Percentiles rank a stretch among this genome's conserved stretches.
Conservation (phyloP, 2,329 filamentous ascomycete genomes). For the Emmonsia crescens region DNA sequence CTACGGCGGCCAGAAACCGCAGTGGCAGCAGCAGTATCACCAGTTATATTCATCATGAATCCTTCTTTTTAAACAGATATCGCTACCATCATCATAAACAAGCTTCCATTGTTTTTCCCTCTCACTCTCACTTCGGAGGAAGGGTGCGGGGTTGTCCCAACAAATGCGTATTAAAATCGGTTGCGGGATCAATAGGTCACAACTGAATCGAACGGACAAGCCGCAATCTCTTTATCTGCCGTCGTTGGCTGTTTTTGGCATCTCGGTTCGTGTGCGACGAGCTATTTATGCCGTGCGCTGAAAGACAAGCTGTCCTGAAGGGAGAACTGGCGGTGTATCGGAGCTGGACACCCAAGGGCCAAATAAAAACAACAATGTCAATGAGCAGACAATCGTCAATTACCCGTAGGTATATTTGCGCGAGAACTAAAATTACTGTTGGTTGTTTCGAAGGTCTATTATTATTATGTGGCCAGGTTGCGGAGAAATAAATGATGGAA, state of each 20-base stretch:
- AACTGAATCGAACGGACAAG: too few species aligned
- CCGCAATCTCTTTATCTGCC: background rate
- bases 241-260: background rate
- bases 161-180: background rate
- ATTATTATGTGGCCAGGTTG: background rate
- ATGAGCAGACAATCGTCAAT: background rate
- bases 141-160: background rate
- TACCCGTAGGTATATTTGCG: background rate
- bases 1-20: background rate
- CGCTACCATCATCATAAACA: background rate
- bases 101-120: background rate
- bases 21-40: background rate
- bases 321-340: background rate
- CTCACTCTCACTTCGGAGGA: background rate
- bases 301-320: background rate
- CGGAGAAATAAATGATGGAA: background rate
- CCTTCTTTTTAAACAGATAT: background rate
- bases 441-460: background rate
- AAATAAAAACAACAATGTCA: background rate
- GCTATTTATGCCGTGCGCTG: background rate
- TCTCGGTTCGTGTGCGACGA: background rate
- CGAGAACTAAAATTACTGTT: background rate
- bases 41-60: background rate
- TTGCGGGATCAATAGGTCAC: background rate
- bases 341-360: background rate